Evolutionary conservation across 208 protist species (phyloP).

Genomic region (Leptomonas seymouri): DNA sequence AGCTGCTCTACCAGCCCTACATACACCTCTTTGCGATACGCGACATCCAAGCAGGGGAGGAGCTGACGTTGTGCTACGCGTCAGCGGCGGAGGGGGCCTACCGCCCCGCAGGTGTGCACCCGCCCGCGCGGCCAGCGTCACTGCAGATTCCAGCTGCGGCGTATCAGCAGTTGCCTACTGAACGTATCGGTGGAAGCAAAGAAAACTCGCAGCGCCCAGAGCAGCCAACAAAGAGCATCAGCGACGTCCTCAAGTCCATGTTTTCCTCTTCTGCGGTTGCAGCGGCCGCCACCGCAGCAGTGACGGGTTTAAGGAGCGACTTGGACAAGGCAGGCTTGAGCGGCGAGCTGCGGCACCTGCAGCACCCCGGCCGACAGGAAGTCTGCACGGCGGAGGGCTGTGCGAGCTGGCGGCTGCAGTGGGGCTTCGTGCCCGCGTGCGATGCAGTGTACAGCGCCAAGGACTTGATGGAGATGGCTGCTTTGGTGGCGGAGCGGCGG

Average conservation of each 20-base stretch:
- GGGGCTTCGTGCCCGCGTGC: conserved; percentile 75
- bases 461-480: conserved; percentile 72
- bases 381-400: conserved; percentile 56
- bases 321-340: neutral
- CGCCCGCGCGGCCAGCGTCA: conserved; percentile 4
- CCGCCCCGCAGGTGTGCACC: conserved; percentile 11
- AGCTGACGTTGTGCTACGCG: conserved; percentile 78
- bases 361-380: conserved; percentile 38
- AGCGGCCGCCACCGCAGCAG: neutral
- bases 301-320: neutral
- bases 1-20: conserved; percentile 76
- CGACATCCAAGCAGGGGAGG: conserved; percentile 68
- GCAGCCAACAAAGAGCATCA: neutral
- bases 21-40: conserved; percentile 76
- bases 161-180: no score
- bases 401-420: conserved; percentile 73
- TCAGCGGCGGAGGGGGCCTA: conserved; percentile 47
- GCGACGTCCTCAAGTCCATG: conserved; percentile 2
- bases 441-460: conserved; percentile 64
- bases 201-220: neutral
- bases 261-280: neutral
- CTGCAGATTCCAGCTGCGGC: conserved; percentile 6
- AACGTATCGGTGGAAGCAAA: neutral
- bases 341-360: conserved; percentile 17
- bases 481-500: conserved; percentile 75